phyloP scores from a whole-genome alignment of 2,329 filamentous ascomycete species.

The Trichoderma sp. region DNA sequence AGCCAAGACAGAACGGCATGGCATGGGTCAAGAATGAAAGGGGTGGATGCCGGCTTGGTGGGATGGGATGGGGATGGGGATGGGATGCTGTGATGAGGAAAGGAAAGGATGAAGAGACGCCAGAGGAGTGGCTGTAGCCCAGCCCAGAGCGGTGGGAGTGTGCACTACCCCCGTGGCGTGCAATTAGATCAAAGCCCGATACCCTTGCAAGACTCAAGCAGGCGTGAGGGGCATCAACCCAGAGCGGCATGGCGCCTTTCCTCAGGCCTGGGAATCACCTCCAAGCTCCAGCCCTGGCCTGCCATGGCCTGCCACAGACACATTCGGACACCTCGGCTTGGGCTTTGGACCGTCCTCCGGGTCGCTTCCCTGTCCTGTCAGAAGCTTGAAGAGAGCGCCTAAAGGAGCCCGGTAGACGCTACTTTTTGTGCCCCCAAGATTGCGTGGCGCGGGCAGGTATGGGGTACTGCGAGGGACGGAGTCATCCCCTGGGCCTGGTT shows the following conservation, averaged over 20 bases:
- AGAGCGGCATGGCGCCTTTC: not conserved
- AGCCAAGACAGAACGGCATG: not conserved
- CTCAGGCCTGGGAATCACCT: slow-evolving; percentile 2
- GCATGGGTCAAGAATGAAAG: not conserved
- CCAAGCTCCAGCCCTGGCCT: not conserved
- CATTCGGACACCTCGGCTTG: slow-evolving; percentile 11
- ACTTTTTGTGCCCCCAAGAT: not conserved
- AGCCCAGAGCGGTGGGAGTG: not conserved
- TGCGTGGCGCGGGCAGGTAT: not conserved
- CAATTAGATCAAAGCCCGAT: slow-evolving; percentile 20
- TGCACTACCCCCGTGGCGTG: not conserved
- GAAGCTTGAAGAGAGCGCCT: slow-evolving; percentile 1
- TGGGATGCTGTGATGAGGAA: not conserved
- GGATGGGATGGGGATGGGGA: not conserved
- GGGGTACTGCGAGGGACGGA: not conserved
- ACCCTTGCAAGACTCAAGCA: slow-evolving; percentile 10
- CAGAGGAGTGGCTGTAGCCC: not conserved
- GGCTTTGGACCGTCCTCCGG: slow-evolving; percentile 13
- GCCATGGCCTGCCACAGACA: slow-evolving; percentile 8
- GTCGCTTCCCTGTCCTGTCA: slow-evolving; percentile 2
- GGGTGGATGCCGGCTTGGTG: slow-evolving; percentile 13
- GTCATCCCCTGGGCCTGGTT: not conserved
- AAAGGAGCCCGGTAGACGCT: not conserved
- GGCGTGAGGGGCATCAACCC: not conserved
- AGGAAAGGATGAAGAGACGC: not conserved